These are phyloP conservation scores for Scytalidium sp. DNA, from an alignment of 2,329 filamentous ascomycete species.

Conservation along the genomic window DNA sequence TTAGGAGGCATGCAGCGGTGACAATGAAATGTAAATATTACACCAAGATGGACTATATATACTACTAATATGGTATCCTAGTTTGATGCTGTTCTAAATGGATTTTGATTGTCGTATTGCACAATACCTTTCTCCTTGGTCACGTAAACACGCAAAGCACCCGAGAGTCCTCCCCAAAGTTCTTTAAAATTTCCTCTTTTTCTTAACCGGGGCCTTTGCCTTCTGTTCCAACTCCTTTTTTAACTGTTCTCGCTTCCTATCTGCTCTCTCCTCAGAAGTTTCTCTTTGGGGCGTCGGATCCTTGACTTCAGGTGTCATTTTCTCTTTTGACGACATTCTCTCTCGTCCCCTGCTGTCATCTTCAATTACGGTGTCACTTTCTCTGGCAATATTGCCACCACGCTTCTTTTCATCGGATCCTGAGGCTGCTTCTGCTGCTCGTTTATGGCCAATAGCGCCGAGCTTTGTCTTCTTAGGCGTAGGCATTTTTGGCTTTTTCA, in stretches of 20 bases:
- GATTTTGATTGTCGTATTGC: too few relatives aligned
- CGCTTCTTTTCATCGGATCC: neutral
- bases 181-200: constrained; percentile 30
- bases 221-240: constrained; percentile 28
- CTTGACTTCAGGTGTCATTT: constrained; percentile 10
- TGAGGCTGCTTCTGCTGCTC: constrained; percentile 2
- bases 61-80: too few relatives aligned
- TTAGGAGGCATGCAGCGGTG: too few relatives aligned
- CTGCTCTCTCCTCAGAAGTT: constrained; percentile 26
- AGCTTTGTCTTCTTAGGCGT: constrained; percentile 17
- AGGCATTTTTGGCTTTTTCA: neutral
- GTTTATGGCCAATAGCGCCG: constrained; percentile 15
- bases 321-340: constrained; percentile 10
- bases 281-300: constrained; percentile 13
- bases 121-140: too few relatives aligned
- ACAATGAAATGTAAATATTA: too few relatives aligned
- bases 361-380: neutral
- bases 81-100: too few relatives aligned
- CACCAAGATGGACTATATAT: too few relatives aligned
- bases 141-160: too few relatives aligned
- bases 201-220: constrained; percentile 25
- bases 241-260: constrained; percentile 24
- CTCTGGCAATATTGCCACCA: constrained; percentile 1
- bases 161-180: neutral
- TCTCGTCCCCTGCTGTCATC: constrained; percentile 11